A percentile compares a stretch with the other conserved stretches of the same genome.
phyloP scores from a whole-genome alignment of 495 filamentous ascomycete species.

The Xylaria bambusicola region DNA sequence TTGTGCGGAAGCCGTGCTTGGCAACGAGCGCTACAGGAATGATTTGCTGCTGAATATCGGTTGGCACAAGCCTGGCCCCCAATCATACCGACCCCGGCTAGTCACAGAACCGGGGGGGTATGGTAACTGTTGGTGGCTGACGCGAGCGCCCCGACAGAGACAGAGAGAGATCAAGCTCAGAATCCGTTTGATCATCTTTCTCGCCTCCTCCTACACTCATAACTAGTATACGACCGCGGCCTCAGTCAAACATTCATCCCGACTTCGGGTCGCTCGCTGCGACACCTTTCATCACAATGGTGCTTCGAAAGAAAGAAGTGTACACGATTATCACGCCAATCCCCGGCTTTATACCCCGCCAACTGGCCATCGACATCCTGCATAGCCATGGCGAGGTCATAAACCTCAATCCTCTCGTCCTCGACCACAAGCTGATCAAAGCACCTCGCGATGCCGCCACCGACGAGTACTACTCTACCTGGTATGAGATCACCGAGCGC shows the following conservation, averaged over 20 bases:
- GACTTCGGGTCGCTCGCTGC: neutral
- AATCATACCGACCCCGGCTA: conserved; percentile 8
- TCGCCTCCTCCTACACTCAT: neutral
- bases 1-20: no score
- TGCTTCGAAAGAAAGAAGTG: conserved; percentile 53
- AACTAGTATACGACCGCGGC: neutral
- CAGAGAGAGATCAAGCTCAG: neutral
- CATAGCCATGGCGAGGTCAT: conserved; percentile 68
- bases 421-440: conserved; percentile 61
- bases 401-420: conserved; percentile 73
- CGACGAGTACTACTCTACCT: conserved; percentile 71
- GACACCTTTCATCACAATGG: conserved; percentile 16
- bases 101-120: neutral
- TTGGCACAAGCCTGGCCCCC: neutral
- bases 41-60: no score
- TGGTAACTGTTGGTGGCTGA: neutral
- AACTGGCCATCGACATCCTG: conserved; percentile 41
- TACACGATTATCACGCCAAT: conserved; percentile 52
- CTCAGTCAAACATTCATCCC: neutral
- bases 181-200: conserved; percentile 1
- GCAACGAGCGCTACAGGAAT: neutral
- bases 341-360: conserved; percentile 50
- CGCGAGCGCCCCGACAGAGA: neutral
- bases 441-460: conserved; percentile 64
- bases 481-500: conserved; percentile 68